Evolutionary conservation across 2,329 filamentous ascomycete species (phyloP), one percentile per base, ranked within the genome.

Genomic region (Colletotrichum limetticola): DNA sequence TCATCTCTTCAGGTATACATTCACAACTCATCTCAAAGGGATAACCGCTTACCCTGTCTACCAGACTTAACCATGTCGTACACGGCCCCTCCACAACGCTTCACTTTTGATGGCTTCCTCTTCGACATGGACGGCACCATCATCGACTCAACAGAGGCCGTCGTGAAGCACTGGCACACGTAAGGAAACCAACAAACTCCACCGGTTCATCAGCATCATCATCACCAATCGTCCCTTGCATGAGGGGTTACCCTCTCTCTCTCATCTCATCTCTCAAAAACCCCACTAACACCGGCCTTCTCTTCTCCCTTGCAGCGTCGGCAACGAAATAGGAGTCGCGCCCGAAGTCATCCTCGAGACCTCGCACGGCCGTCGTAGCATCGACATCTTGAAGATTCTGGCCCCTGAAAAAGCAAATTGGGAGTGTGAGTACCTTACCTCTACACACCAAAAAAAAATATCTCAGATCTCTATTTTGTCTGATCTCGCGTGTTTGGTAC

Each of bases 281-380:
- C 42, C 58, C 68, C 65, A 66, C 76, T 76, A 60, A 74, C 66
- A 74, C 68, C 46, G 55, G 55, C 12, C 26, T 22, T 56, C 16
- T 57, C 62, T 68, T 64, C 65, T 61, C 55, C 37, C 63, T 60
- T 64, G 64, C 78, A 94, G 93, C n/a, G 89, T 95, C 76, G 95
- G 93, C 62, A 88, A 89, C 11, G 94, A 98, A 80, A 92, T 98
- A 78, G 94, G 94, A 28, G 92, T 98, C 26, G 91, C 94, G 76
- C 94, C 94, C n/a, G 88, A 92, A 60, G 90, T 93, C 58, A 98
- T 99, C 78, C 89, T 98, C 30, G 89, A 94, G 78, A 97, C 95
- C 11, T 98, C 95, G 5, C 97, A 99, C 83, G 97, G 97, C 74
- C 91, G 96, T 72, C 88, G 97, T 71, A 95, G 92, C 76, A 98